Evolutionary conservation across 139 green algal species (phyloP).

Genomic region (Tetradesmus lagerheimii): DNA sequence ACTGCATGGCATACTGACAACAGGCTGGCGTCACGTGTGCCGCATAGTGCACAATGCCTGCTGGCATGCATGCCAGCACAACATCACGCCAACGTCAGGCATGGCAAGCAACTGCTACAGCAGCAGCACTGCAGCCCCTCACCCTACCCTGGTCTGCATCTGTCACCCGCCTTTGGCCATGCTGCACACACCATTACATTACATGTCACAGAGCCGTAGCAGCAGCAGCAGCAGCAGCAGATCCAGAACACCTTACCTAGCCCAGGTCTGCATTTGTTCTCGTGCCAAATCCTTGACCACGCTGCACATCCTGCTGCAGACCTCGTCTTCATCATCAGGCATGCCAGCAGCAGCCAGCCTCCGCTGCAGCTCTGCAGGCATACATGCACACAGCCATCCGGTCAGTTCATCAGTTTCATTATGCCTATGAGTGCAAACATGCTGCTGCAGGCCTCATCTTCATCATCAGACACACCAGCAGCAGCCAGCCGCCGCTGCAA

Average conservation of each 20-base stretch:
- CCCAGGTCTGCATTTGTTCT: slow-evolving; percentile 23
- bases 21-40: no score
- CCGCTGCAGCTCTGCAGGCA: slow-evolving; percentile 24
- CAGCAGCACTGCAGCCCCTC: neutral
- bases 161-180: slow-evolving; percentile 10
- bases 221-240: neutral
- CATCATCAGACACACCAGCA: neutral
- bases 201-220: no score
- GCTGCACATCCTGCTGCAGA: neutral
- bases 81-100: no score
- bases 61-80: no score
- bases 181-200: no score
- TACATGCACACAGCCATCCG: neutral
- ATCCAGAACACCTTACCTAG: neutral
- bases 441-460: neutral
- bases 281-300: neutral
- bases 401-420: no score
- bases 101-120: neutral
- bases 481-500: neutral
- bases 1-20: no score
- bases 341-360: neutral
- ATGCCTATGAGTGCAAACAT: neutral
- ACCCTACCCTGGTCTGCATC: slow-evolving; percentile 4
- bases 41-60: no score
- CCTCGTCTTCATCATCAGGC: neutral